Evolutionary conservation across 192 early-diverging fungal species (phyloP), one percentile per base, ranked within the genome.

Genomic region (Bifiguratus adelaidae): DNA sequence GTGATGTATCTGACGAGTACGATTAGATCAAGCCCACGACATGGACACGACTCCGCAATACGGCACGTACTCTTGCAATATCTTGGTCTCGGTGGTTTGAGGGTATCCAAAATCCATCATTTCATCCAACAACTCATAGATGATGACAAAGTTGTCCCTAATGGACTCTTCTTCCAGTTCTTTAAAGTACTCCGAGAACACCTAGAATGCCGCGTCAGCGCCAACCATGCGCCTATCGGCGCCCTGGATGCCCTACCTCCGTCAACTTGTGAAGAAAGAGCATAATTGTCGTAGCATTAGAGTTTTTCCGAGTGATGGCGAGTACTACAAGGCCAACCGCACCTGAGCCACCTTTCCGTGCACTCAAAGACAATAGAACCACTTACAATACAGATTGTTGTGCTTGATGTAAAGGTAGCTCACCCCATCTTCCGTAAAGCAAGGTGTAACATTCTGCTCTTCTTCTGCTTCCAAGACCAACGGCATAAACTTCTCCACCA

Each of bases 401-500:
- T 97, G 88, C 43, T 84, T 74, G 34, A 99, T 81, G 69, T 97
- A 95, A 36, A 97, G 62, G 60, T 92, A 97, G 44, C 85, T 89
- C 37, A 96, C 85, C 12, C 95, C 95, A 47, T 97, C 91, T 57
- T 99, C 85, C 0, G 92, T 90, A 65, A 97, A 81, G 46, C 92
- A 84, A 6, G 93, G 93, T 29, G 82, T 72, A 5, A 85, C 82
- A 1, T 83, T 85, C 65, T 88, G 83, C 42, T 95, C 89, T 63
- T 99, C 88, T 59, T 99, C 95, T 20, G 78, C 83, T 54, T 92
- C 89, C 30, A 90, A 70, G 23, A 99, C 74, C 58, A 99, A 65
- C 9, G 92, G 91, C 91, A 99, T 91, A 62, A 99, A 99, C 65
- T 91, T 92, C 37, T 99, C 95, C 47, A 94, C 87, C 19, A 91